Evolutionary conservation across 805 yeast species (phyloP).

Genomic region (Yarrowia sp.): DNA sequence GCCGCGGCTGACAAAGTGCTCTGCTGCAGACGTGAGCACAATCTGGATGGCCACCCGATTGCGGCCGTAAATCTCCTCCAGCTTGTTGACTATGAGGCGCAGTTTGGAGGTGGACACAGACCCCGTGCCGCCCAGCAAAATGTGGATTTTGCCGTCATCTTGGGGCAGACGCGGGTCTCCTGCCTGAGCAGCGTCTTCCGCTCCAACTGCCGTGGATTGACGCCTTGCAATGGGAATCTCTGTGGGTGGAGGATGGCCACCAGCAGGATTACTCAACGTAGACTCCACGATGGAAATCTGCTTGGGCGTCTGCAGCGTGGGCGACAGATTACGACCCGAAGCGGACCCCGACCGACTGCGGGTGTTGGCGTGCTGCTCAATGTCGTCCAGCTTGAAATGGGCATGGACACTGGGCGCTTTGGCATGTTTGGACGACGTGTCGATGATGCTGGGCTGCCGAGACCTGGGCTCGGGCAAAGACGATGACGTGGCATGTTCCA

Average conservation of each 20-base stretch:
- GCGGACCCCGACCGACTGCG: constrained; percentile 22
- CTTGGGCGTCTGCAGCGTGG: not conserved
- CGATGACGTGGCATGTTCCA: not conserved
- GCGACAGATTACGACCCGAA: constrained; percentile 11
- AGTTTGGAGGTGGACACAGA: constrained; percentile 80
- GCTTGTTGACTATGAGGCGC: constrained; percentile 71
- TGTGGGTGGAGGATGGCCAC: constrained; percentile 13
- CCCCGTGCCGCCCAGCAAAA: constrained; percentile 84
- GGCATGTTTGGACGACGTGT: constrained; percentile 14
- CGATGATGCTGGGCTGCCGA: constrained; percentile 4
- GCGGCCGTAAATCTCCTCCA: constrained; percentile 73
- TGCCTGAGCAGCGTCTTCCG: not conserved
- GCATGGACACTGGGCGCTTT: constrained; percentile 21
- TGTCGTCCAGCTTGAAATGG: constrained; percentile 24
- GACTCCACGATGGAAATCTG: constrained; percentile 3
- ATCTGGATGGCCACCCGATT: constrained; percentile 78
- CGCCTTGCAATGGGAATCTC: constrained; percentile 24
- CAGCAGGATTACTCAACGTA: not conserved
- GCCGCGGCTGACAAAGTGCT: constrained; percentile 62
- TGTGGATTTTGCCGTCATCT: constrained; percentile 86
- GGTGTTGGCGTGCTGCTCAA: constrained; percentile 21
- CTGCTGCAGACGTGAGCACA: constrained; percentile 80
- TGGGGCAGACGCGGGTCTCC: constrained; percentile 61
- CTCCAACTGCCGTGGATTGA: not conserved
- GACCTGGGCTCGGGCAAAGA: constrained; percentile 5